These are phyloP conservation scores for Phaeosphaeriaceae sp. DNA, from an alignment of 2,329 filamentous ascomycete species.

Conservation along the genomic window DNA sequence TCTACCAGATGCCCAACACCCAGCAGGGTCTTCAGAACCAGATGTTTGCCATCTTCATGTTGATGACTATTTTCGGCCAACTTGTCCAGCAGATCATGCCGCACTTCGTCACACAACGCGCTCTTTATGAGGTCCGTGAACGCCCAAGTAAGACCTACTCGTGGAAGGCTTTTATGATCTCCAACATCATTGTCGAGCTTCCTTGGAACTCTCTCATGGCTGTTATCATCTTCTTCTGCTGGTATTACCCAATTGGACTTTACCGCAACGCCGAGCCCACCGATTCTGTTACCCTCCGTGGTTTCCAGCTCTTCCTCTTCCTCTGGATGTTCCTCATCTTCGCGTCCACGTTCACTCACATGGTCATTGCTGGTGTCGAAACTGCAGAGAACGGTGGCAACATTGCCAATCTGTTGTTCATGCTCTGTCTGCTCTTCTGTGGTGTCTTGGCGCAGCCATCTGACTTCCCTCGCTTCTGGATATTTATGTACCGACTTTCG, in stretches of 20 bases:
- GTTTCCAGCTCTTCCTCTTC: slow-evolving; percentile 80
- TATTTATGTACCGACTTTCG: slow-evolving; percentile 82
- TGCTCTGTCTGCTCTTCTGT: slow-evolving; percentile 76
- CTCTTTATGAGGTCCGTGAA: slow-evolving; percentile 84
- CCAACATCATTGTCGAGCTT: slow-evolving; percentile 83
- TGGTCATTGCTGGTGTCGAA: slow-evolving; percentile 78
- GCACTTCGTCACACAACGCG: slow-evolving; percentile 81
- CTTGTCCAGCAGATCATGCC: slow-evolving; percentile 84
- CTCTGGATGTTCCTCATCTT: slow-evolving; percentile 79
- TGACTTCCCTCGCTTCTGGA: slow-evolving; percentile 76
- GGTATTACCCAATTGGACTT: slow-evolving; percentile 87
- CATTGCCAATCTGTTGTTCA: slow-evolving; percentile 77
- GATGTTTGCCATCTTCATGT: slow-evolving; percentile 85
- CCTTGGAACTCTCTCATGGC: slow-evolving; percentile 83
- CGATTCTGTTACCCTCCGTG: slow-evolving; percentile 70
- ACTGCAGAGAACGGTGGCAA: slow-evolving; percentile 78
- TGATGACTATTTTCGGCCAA: slow-evolving; percentile 80
- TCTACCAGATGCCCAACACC: slow-evolving; percentile 74
- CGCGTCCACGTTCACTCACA: slow-evolving; percentile 79
- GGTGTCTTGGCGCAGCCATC: slow-evolving; percentile 71
- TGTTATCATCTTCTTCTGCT: slow-evolving; percentile 78
- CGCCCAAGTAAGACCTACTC: slow-evolving; percentile 83
- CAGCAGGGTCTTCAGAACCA: slow-evolving; percentile 84
- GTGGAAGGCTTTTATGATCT: slow-evolving; percentile 85
- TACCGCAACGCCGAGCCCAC: slow-evolving; percentile 71